Evolutionary conservation across 352 stramenopile species (phyloP), one percentile per base, ranked within the genome.

Genomic region (Phytophthora sp.): DNA sequence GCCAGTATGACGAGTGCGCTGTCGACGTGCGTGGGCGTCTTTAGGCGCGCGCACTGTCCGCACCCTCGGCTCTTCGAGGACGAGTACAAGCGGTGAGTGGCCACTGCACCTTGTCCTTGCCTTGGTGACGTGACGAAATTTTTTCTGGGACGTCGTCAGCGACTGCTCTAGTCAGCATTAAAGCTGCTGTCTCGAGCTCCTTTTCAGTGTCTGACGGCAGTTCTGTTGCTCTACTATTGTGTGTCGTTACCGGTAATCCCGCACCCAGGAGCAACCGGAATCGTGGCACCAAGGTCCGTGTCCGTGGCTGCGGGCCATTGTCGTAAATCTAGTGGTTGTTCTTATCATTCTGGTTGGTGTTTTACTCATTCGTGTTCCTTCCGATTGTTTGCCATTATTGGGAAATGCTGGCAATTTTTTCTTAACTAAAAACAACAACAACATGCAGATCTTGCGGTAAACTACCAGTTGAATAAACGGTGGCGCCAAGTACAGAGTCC

Each of bases 51-150:
- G 21, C 66, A 61, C 41, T 90, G 81, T 57, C 26, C 44, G 15
- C 81, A 90, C 36, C 27, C 64, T 12, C 52, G 54, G 60, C 66
- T 90, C 29, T 90, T 90, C 52, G 46, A 76, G 39, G 52, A 52
- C 26, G 81, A 90, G 57, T 90, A 90, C 76, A 90, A 90, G 58
- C 76, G 81, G 81, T 90, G 52, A 54, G 76, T 58, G 7, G 16
- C 13, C 3, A 44, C 5, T 24, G 12, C 46, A 24, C 1, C 9
- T 53, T 47, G 27, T 45, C 26, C 13, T 26, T 12, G 2, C 6
- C 4, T 33, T 18, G 15, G 50, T 13, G 46, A 33, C 36, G 46
- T 24, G 47, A 18, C 50, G 52, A 57, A 69, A 73, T 73, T 61
- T 18, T 59, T 45, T 50, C 16, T 2, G 36, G 45, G 54, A 7